phyloP scores from a whole-genome alignment of 805 yeast species.

The Lipomyces orientalis region DNA sequence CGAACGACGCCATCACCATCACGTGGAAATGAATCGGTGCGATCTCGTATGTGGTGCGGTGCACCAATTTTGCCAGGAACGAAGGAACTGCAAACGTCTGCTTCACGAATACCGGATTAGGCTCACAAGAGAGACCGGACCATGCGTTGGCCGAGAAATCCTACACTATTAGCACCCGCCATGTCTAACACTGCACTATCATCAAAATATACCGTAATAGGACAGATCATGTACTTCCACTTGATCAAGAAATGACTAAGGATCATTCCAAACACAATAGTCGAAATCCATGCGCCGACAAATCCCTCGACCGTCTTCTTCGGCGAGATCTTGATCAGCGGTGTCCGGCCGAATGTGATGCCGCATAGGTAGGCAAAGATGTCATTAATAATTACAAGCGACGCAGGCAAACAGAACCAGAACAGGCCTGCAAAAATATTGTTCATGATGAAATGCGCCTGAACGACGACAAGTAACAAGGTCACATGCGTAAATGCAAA shows the following conservation, averaged over 20 bases:
- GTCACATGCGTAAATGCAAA: conserved; percentile 95
- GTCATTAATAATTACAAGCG: conserved; percentile 91
- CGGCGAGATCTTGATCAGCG: conserved; percentile 90
- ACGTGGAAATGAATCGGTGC: conserved; percentile 94
- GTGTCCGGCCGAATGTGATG: conserved; percentile 92
- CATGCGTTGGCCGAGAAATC: conserved; percentile 45
- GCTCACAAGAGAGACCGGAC: conserved; percentile 71
- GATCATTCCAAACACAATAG: conserved; percentile 72
- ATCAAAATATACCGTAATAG: conserved; percentile 53
- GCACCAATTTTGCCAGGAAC: conserved; percentile 58
- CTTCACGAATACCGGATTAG: conserved; percentile 87
- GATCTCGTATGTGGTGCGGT: conserved; percentile 37
- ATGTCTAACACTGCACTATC: not conserved
- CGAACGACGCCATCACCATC: conserved; percentile 85
- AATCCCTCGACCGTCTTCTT: conserved; percentile 98
- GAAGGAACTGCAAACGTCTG: conserved; percentile 79
- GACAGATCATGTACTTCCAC: conserved; percentile 83
- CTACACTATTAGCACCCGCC: conserved; percentile 4
- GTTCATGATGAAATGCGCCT: conserved; percentile 88
- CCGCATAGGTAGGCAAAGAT: conserved; percentile 97
- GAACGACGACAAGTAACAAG: conserved; percentile 84
- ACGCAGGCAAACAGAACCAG: conserved; percentile 93
- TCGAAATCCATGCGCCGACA: conserved; percentile 96
- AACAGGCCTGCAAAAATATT: conserved; percentile 88
- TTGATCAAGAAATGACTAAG: conserved; percentile 68